These are phyloP conservation scores for Rhizopus stolonifer DNA, from an alignment of 371 early-diverging fungal genomes.

Conservation along the genomic window DNA sequence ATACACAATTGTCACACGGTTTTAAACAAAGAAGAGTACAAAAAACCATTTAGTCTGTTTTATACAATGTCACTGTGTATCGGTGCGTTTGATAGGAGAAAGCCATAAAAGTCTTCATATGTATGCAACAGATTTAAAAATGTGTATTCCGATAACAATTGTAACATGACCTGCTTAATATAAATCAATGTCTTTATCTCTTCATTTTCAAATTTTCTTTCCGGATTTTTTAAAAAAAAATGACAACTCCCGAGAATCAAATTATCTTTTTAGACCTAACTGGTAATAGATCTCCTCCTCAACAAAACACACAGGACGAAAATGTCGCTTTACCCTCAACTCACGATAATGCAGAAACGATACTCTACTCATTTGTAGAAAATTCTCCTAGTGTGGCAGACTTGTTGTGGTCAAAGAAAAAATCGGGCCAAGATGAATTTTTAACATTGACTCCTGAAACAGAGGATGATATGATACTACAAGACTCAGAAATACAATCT, in stretches of 20 bases:
- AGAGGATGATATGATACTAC: conserved; percentile 4
- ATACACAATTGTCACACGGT: not conserved
- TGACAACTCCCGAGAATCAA: not conserved
- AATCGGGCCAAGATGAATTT: conserved; percentile 18
- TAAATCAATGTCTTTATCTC: no score
- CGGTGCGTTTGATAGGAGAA: no score
- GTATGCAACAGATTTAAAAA: no score
- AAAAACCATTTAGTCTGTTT: no score
- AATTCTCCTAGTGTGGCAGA: conserved; percentile 19
- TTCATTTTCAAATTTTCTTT: no score
- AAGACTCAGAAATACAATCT: conserved; percentile 8
- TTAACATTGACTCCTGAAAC: conserved; percentile 17
- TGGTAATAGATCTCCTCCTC: not conserved
- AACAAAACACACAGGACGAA: not conserved
- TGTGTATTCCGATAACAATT: no score
- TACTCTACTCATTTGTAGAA: conserved; percentile 24
- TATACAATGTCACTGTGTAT: no score
- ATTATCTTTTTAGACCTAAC: conserved; percentile 7
- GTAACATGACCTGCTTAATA: no score
- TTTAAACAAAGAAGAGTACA: not conserved
- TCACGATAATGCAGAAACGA: conserved; percentile 22
- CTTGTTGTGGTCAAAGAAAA: conserved; percentile 21
- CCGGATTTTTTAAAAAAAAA: no score
- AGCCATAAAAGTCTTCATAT: no score
- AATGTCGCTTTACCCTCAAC: conserved; percentile 5